Evolutionary conservation across 352 stramenopile genomes (phyloP).

Genomic region (Phytophthora aleatoria): DNA sequence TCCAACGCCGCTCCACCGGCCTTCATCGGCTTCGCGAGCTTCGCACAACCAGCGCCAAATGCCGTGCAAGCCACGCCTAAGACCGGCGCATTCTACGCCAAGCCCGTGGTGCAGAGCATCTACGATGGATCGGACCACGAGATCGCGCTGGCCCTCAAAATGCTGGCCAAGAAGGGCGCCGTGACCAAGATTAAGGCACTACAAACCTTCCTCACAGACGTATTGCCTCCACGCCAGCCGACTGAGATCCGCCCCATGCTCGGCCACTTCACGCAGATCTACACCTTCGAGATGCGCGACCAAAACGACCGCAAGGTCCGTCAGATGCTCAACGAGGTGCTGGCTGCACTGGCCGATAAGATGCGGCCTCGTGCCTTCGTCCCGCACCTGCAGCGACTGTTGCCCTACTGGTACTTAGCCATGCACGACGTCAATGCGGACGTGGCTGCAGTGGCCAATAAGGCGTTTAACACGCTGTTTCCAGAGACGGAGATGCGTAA

Average conservation of each 20-base stretch:
- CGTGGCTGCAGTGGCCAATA: slow-evolving; percentile 48
- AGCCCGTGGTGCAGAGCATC: slow-evolving; percentile 47
- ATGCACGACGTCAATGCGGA: slow-evolving; percentile 81
- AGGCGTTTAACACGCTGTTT: slow-evolving; percentile 64
- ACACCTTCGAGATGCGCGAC: slow-evolving; percentile 80
- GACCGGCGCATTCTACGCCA: slow-evolving; percentile 17
- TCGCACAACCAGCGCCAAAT: slow-evolving; percentile 41
- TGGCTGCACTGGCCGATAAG: slow-evolving; percentile 60
- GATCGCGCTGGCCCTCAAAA: slow-evolving; percentile 80
- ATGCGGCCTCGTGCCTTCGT: slow-evolving; percentile 74
- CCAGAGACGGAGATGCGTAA: slow-evolving; percentile 35
- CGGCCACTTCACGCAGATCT: slow-evolving; percentile 79
- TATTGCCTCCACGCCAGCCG: slow-evolving; percentile 64
- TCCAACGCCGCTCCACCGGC: slow-evolving; percentile 22
- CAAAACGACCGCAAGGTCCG: slow-evolving; percentile 86
- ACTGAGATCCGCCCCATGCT: slow-evolving; percentile 71
- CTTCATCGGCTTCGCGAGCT: slow-evolving; percentile 82
- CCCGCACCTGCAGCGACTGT: slow-evolving; percentile 65
- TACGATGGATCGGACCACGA: slow-evolving; percentile 84
- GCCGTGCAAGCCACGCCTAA: slow-evolving; percentile 20
- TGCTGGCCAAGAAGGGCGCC: slow-evolving; percentile 82
- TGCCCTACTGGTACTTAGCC: slow-evolving; percentile 81
- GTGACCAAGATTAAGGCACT: slow-evolving; percentile 88
- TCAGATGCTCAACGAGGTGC: slow-evolving; percentile 75
- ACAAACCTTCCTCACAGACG: slow-evolving; percentile 56